These are phyloP conservation scores for Nissolia schottii DNA, from an alignment of 306 rosid species.

Conservation along the genomic window DNA sequence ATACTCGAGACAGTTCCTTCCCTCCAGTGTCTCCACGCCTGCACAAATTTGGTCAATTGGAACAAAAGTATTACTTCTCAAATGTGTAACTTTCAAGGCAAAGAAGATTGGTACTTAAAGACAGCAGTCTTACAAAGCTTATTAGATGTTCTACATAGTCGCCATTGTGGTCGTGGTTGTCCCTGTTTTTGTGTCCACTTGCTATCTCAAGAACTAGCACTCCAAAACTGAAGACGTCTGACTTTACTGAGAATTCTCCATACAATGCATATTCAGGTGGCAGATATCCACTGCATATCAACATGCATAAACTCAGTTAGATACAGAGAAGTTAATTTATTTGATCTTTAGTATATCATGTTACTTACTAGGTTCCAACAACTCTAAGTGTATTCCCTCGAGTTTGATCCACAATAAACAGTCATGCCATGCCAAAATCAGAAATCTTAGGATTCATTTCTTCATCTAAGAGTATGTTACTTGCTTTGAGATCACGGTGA, in stretches of 20 bases:
- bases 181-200: not conserved
- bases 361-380: constrained; percentile 44
- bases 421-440: constrained; percentile 49
- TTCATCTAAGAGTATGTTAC: constrained; percentile 40
- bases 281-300: not conserved
- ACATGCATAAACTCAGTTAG: not conserved
- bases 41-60: not conserved
- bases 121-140: not conserved
- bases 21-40: constrained; percentile 7
- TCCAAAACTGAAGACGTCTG: not conserved
- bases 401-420: constrained; percentile 31
- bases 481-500: constrained; percentile 40
- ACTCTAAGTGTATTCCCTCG: constrained; percentile 29
- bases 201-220: not conserved
- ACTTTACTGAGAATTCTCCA: not conserved
- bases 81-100: not conserved
- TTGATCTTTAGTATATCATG: not conserved
- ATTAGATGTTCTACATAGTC: not conserved
- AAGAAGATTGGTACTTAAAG: not conserved
- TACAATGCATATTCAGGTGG: not conserved
- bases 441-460: constrained; percentile 41
- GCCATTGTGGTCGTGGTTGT: not conserved
- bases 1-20: not conserved
- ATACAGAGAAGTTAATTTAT: no score
- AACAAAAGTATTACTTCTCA: not conserved